Evolutionary conservation across 202 grass and related monocot species (phyloP), one percentile per base, ranked within the genome.

Genomic region (Zizania palustris): DNA sequence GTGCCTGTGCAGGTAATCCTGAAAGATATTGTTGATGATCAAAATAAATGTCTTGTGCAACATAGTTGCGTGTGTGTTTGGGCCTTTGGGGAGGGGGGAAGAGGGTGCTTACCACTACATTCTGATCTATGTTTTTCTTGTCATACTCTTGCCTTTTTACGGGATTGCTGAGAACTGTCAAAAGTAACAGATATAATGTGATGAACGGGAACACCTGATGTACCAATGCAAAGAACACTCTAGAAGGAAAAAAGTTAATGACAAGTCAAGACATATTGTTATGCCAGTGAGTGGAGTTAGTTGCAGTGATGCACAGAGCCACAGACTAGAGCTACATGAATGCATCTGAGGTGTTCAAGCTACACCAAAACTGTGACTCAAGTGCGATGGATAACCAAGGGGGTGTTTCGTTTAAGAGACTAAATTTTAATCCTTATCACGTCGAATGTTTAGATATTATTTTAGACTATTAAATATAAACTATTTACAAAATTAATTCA

Each of bases 1-100:
- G 87, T 99, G 79, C 38, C 96, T 89, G 28, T 99, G 96, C 67
- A 99, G 64, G 62, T 93, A 99, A 51, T 99, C 92, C 96, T 99
- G 83, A 81, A 78, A 84, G 53, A 46, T 1, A 28, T 28, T 28
- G 16, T 55, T 6, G 28, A 12, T 7, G 41, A 63, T 14, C 0
- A 37, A 44, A 15, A 46, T 3, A 83, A 34, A 1, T 18, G 22
- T 34, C 33, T 43, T 11, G 19, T 0, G 15, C 45, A 83, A 79
- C 46, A 46, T n/a, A 56, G 71, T 15, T 7, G 13, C 6, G 48
- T 51, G 15, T 51, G 15, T n/a, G 15, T 51, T 51, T 14, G 46
- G 5, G 28, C 28, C 28, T 28, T 28, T 6, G 50, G 45, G 33
- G 81, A 42, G 65, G 4, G 4, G 44, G 20, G 3, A 1, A 55